Base-by-base conservation (phyloP, 2,329 filamentous ascomycete genomes). In the Domatiomyces catenatus region DNA sequence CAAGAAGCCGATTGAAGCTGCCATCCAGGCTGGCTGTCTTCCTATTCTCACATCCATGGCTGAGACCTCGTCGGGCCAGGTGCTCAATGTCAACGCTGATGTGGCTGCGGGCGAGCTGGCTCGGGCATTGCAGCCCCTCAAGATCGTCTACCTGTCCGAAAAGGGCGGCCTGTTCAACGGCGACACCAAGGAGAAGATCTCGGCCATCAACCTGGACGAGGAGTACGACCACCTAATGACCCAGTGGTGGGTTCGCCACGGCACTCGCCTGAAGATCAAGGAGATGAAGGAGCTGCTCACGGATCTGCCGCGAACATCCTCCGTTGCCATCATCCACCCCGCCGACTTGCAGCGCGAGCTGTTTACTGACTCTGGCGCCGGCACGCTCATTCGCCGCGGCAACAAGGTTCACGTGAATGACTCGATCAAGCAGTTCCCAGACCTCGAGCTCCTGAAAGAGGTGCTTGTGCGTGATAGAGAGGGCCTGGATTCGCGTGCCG, bases 111-210 rank as follows among this genome's bases (percentile, higher is more conserved):
- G 89, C 57, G 90, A 95, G 71, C 75, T 98, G 54, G 90, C 92
- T 20, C 82, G 86, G 53, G 80, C 85, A 51, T 74, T 98, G 49
- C 83, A 96, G 69, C 92, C 92, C 22, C 73, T 96, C 62, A 98
- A 98, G 79, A 90, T 96, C 54, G 89, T 98, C 53, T 98, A 95
- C 66, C 76, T 96, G n/a, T 93, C 88, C 4, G 92, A 98, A 72
- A 96, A 96, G 76, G 92, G 92, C 47, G 92, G 90, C 6, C 72
- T 98, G 32, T 94, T 94, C 70, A 87, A 96, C 64, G 89, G 88
- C 53, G 86, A 94, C 56, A 86, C 83, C n/a, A 84, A 84, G 52
- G 83, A 90, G 73, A 94, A 94, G 73, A 96, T 96, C 63, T 94
- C 90, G 5, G 86, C 84, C 53, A 96, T 96, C 70, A 96, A 96